Evolutionary conservation across 2,329 filamentous ascomycete genomes (phyloP).

Genomic region (Beauveria sp.): DNA sequence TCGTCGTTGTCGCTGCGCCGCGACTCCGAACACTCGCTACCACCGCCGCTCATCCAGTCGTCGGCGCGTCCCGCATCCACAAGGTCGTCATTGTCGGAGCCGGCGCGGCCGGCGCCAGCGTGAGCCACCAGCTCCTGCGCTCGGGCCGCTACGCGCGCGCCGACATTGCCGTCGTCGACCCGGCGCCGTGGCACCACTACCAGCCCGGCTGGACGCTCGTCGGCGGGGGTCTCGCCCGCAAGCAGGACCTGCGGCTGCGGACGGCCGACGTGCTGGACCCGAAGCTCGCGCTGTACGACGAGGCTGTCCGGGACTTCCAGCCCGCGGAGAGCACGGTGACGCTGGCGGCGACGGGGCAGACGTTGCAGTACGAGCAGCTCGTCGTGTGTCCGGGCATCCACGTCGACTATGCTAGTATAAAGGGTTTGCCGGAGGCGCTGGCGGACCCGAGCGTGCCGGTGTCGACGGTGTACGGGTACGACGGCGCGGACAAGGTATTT

Average conservation of each 20-base stretch:
- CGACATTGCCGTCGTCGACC: slow-evolving; percentile 59
- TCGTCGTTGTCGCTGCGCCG: neutral
- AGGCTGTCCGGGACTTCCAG: slow-evolving; percentile 39
- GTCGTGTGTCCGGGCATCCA: slow-evolving; percentile 53
- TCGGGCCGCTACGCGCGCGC: slow-evolving; percentile 46
- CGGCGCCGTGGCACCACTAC: slow-evolving; percentile 56
- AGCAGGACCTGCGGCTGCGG: slow-evolving; percentile 47
- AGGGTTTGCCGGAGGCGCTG: slow-evolving; percentile 50
- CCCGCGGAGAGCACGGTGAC: slow-evolving; percentile 51
- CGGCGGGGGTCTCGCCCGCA: slow-evolving; percentile 56
- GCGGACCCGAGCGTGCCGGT: slow-evolving; percentile 38
- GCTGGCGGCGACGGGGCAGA: slow-evolving; percentile 40
- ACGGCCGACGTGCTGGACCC: slow-evolving; percentile 45
- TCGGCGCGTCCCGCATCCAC: slow-evolving; percentile 32
- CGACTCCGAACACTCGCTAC: neutral
- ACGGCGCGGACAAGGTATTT: slow-evolving; percentile 47
- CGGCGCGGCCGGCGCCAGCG: slow-evolving; percentile 56
- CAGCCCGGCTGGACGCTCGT: slow-evolving; percentile 65
- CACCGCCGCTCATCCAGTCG: neutral
- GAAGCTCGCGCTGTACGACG: slow-evolving; percentile 54
- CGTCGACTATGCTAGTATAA: slow-evolving; percentile 42
- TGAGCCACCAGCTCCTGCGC: slow-evolving; percentile 60
- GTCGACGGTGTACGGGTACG: slow-evolving; percentile 51
- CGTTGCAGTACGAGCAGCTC: slow-evolving; percentile 54
- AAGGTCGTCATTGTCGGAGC: slow-evolving; percentile 61